Percentiles rank a stretch among this genome's conserved stretches.
Evolutionary conservation across 1,139 yeast genomes (phyloP).

Genomic region (Kodamaea fungicola): DNA sequence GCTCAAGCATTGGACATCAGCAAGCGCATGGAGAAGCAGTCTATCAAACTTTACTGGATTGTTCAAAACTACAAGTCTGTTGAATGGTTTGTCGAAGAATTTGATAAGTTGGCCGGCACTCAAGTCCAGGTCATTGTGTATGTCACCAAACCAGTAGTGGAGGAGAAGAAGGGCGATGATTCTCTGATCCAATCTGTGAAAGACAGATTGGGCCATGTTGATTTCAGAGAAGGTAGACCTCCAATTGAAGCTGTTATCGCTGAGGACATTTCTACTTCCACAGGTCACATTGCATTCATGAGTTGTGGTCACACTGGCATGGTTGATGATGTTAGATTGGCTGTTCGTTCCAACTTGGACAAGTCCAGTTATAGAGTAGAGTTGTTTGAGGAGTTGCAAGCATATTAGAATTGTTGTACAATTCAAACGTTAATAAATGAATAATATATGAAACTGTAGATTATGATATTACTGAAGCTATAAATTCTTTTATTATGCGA

Average conservation of each 20-base stretch:
- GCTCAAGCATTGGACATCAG: slow-evolving; percentile 30
- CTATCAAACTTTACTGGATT: slow-evolving; percentile 45
- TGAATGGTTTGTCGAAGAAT: slow-evolving; percentile 29
- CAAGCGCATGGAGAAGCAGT: slow-evolving; percentile 6
- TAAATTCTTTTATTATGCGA: too few species aligned
- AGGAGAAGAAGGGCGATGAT: slow-evolving; percentile 13
- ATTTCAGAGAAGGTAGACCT: slow-evolving; percentile 48
- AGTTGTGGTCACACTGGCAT: slow-evolving; percentile 42
- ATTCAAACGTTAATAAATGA: too few species aligned
- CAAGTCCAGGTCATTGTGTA: slow-evolving; percentile 33
- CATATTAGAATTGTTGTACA: slow-evolving; percentile 9
- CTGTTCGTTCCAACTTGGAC: slow-evolving; percentile 28
- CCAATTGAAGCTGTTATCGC: slow-evolving; percentile 33
- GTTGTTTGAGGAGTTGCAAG: slow-evolving; percentile 39
- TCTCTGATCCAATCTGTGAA: slow-evolving; percentile 11
- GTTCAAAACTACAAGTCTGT: slow-evolving; percentile 39
- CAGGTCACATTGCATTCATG: slow-evolving; percentile 34
- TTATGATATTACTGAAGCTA: too few species aligned
- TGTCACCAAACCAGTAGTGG: slow-evolving; percentile 23
- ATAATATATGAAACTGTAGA: too few species aligned
- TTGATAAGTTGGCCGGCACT: slow-evolving; percentile 24
- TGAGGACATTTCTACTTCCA: slow-evolving; percentile 31
- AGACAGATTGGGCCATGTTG: slow-evolving; percentile 30
- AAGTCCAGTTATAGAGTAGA: slow-evolving; percentile 33
- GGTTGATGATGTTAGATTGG: slow-evolving; percentile 37